These are phyloP conservation scores for Fusarium solani-melongenae DNA, from an alignment of 2,329 filamentous ascomycete genomes.

Conservation along the genomic window DNA sequence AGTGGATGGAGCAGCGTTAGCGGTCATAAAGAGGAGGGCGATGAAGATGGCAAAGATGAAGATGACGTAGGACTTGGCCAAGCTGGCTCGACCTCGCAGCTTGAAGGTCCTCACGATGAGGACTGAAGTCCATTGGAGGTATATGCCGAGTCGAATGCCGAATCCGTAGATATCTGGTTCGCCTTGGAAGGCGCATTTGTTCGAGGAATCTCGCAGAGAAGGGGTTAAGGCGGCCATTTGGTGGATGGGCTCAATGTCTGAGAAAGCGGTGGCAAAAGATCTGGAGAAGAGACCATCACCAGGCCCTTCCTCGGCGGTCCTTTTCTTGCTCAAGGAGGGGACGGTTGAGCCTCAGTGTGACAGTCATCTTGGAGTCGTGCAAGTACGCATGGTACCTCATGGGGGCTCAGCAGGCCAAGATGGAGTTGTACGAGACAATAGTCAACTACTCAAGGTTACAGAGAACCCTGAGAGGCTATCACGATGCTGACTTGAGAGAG, in stretches of 20 bases:
- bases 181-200: neutral
- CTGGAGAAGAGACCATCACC: neutral
- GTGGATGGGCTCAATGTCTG: neutral
- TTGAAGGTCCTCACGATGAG: neutral
- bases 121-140: neutral
- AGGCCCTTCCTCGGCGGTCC: neutral
- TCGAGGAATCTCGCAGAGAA: neutral
- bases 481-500: neutral
- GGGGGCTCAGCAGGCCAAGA: neutral
- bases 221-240: neutral
- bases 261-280: neutral
- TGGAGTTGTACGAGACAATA: neutral
- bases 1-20: neutral
- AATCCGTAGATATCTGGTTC: neutral
- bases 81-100: neutral
- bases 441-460: neutral
- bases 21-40: neutral
- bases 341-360: neutral
- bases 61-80: neutral
- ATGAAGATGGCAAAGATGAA: neutral
- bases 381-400: neutral
- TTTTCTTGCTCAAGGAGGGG: neutral
- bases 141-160: neutral
- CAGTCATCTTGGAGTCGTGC: neutral
- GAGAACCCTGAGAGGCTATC: neutral